Evolutionary conservation across 2,329 filamentous ascomycete species (phyloP).

Genomic region (Acephala macrosclerotiorum): DNA sequence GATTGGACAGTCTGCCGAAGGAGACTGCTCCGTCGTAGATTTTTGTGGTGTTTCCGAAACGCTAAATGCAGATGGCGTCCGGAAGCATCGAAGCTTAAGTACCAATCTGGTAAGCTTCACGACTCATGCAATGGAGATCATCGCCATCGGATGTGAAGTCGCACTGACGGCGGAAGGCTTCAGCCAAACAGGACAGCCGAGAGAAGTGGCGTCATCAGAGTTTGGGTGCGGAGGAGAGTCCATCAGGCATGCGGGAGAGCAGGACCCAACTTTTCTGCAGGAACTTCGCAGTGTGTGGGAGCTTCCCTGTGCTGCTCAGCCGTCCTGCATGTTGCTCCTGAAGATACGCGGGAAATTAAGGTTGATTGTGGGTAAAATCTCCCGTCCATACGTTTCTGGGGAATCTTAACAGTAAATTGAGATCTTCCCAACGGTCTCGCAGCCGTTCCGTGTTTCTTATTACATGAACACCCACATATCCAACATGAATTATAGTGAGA

Average conservation of each 20-base stretch:
- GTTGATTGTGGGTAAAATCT: not conserved
- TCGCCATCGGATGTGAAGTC: not conserved
- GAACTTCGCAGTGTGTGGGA: not conserved
- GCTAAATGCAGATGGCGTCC: not conserved
- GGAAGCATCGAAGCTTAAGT: slow-evolving; percentile 3
- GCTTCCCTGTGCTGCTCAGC: not conserved
- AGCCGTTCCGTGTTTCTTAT: not conserved
- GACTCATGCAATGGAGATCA: not conserved
- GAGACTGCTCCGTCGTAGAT: not conserved
- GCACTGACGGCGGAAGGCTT: not conserved
- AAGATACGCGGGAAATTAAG: not conserved
- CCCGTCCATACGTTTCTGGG: not conserved
- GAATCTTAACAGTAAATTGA: not conserved
- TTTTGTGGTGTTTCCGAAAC: not conserved
- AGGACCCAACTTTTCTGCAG: slow-evolving; percentile 3
- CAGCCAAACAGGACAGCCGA: not conserved
- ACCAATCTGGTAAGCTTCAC: not conserved
- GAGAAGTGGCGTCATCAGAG: not conserved
- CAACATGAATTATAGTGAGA: not conserved
- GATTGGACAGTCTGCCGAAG: not conserved
- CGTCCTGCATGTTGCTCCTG: not conserved
- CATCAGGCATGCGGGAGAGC: not conserved
- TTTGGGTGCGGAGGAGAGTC: not conserved
- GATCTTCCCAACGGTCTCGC: not conserved
- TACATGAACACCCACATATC: not conserved